Base-by-base conservation (phyloP, 1,284 basidiomycete genomes). In the Pascua guehoae region DNA sequence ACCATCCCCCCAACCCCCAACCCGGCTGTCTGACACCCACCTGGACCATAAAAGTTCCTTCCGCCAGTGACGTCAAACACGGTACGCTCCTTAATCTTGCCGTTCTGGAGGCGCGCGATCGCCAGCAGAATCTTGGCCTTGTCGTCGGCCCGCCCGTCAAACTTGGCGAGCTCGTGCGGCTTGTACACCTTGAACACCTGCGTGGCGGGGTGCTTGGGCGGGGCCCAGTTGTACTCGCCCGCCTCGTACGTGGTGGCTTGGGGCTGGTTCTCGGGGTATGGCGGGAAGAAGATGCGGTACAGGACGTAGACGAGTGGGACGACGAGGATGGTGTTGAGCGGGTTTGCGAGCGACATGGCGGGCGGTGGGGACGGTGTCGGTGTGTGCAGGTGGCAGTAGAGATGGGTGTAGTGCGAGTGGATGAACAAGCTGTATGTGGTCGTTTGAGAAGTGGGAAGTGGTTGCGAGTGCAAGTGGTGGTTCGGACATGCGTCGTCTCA, bases 1-100 rank as follows among this genome's bases (percentile, higher is more conserved):
- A 32, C 24, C 24, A 32, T 7, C 24, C 47, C 15, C 16, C n/a
- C 24, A 3, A 17, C 38, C n/a, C 42, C n/a, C 8, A 12, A 12
- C 41, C 40, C 37, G 17, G n/a, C n/a, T n/a, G n/a, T n/a, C 11
- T 36, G 24, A 36, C 3, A 79, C 85, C 71, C 64, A 92, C 91
- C 86, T 16, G 93, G 93, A 0, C 93, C 93, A 73, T 97, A 96
- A 78, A 97, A 97, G 70, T 84, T 88, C 66, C 85, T 82, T 38
- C 93, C 93, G 12, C 84, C 83, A 0, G 89, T 88, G 39, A 96
- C 93, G 70, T 97, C 93, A 73, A 94, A 96, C 54, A 97, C 93
- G 12, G 83, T 87, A 12, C 91, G 84, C 60, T 88, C 86, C 47
- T 44, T 52, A 46, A 54, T 48, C 56, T 53, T 87, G n/a, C 68